phyloP scores from a whole-genome alignment of 148 eudicot species.

The Vaccinium myrtillus region DNA sequence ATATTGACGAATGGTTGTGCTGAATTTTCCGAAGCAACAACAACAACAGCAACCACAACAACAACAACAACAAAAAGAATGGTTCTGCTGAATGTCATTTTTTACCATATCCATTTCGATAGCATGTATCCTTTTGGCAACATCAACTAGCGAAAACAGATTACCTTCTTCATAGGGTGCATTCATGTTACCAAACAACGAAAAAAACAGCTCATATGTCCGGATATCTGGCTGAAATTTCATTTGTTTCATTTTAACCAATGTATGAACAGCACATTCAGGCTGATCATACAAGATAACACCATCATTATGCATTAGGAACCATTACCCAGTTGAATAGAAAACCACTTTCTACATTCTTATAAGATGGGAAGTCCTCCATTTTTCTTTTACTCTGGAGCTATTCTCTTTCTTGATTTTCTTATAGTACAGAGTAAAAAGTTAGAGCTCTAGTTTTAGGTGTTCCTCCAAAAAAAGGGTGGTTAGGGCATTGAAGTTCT shows the following conservation, averaged over 20 bases:
- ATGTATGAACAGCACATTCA: slow-evolving; percentile 67
- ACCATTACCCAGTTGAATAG: neutral
- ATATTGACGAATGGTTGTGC: neutral
- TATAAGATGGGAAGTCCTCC: neutral
- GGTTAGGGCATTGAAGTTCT: neutral
- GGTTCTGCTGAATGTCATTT: slow-evolving; percentile 30
- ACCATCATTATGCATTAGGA: neutral
- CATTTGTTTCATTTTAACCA: slow-evolving; percentile 35
- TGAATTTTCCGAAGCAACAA: slow-evolving; percentile 24
- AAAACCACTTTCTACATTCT: neutral
- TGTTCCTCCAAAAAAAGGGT: neutral
- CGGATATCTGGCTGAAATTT: too few species aligned
- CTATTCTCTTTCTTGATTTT: neutral
- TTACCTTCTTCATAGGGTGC: slow-evolving; percentile 75
- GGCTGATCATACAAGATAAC: slow-evolving; percentile 64
- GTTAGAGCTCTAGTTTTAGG: neutral
- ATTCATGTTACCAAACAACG: too few species aligned
- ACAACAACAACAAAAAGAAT: too few species aligned
- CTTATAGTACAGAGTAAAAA: neutral
- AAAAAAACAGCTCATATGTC: too few species aligned
- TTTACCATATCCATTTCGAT: slow-evolving; percentile 75
- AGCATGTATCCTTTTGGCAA: slow-evolving; percentile 58
- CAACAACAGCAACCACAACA: too few species aligned
- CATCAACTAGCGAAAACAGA: slow-evolving; percentile 56
- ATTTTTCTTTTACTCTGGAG: neutral